phyloP scores from a whole-genome alignment of 306 rosid species.

The Sophora flavescens region DNA sequence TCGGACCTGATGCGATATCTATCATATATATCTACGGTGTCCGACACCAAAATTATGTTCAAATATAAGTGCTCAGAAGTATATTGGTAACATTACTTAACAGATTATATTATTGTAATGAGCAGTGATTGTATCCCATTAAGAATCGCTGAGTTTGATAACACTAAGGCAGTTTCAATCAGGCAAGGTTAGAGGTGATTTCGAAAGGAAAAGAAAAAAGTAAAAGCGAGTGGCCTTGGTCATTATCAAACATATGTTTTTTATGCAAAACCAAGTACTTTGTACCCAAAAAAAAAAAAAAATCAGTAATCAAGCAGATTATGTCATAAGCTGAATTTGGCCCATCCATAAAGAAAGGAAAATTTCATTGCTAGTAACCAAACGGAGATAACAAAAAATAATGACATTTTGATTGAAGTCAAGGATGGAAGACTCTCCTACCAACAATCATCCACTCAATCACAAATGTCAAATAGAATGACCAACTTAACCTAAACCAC shows the following conservation, averaged over 20 bases:
- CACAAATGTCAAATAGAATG: conserved; percentile 38
- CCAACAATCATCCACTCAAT: conserved; percentile 50
- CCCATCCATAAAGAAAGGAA: conserved; percentile 6
- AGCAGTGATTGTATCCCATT: neutral
- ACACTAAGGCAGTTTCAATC: neutral
- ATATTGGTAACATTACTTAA: too few relatives aligned
- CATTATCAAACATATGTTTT: neutral
- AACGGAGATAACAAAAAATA: conserved; percentile 28
- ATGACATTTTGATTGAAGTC: conserved; percentile 55
- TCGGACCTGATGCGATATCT: too few relatives aligned
- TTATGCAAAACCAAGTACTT: neutral
- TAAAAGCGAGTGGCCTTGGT: neutral
- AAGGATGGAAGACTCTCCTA: conserved; percentile 40
- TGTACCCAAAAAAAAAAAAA: neutral
- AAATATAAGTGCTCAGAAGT: too few relatives aligned
- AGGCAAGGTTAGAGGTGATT: neutral
- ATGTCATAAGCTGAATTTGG: neutral
- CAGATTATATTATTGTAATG: neutral
- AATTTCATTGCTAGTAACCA: conserved; percentile 12
- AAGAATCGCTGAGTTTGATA: neutral
- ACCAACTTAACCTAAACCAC: conserved; percentile 8
- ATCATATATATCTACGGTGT: too few relatives aligned
- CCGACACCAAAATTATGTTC: too few relatives aligned
- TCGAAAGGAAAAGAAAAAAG: neutral
- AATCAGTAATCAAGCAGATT: neutral